Conservation (phyloP, 2,329 filamentous ascomycete species). For the Penicillium sp. region DNA sequence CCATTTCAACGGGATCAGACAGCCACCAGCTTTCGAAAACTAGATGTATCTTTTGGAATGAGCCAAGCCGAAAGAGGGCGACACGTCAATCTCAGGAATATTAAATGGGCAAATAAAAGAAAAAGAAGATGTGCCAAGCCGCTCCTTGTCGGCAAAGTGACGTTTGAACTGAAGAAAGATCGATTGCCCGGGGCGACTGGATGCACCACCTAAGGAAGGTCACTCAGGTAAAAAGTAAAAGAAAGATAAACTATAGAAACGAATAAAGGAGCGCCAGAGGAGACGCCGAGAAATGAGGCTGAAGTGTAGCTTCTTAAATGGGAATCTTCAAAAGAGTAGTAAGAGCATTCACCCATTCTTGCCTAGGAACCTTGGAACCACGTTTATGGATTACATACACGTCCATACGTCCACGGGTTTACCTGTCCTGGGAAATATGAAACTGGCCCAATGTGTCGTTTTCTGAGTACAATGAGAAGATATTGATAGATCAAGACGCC, state of each 20-base stretch:
- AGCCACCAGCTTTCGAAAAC: not conserved
- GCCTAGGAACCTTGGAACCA: not conserved
- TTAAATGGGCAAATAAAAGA: not conserved
- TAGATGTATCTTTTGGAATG: not conserved
- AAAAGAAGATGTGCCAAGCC: not conserved
- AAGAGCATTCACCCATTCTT: not conserved
- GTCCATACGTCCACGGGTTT: not conserved
- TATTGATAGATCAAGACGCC: not conserved
- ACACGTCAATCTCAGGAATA: not conserved
- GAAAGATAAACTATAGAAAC: not conserved
- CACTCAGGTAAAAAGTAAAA: not conserved
- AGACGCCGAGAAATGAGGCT: not conserved
- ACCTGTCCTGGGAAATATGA: not conserved
- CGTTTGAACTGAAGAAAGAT: not conserved
- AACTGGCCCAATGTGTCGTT: not conserved
- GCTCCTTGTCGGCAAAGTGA: not conserved
- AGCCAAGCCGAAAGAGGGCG: not conserved
- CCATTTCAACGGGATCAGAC: not conserved
- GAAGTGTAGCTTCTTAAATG: not conserved
- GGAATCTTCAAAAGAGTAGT: not conserved
- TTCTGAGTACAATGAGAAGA: not conserved
- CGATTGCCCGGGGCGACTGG: not conserved
- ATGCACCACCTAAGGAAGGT: not conserved
- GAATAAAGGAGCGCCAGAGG: not conserved
- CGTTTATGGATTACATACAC: not conserved